Conservation (phyloP, 2,329 filamentous ascomycete genomes). For the Cordyceps cateniannulata region DNA sequence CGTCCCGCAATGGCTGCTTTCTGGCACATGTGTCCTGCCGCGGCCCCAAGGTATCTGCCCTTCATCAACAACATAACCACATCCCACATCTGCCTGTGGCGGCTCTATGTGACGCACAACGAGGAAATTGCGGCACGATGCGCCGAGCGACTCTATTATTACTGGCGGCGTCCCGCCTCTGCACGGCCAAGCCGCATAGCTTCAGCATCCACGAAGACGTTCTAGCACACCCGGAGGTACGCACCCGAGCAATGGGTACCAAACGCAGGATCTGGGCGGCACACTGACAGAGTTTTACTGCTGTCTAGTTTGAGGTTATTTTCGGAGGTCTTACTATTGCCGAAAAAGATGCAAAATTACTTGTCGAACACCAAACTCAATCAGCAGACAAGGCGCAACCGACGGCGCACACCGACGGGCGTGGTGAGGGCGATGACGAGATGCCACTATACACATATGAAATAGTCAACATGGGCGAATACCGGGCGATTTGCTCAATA, state of each 20-base stretch:
- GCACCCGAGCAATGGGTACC: conserved; percentile 15
- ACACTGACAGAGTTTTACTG: neutral
- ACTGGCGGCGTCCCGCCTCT: conserved; percentile 38
- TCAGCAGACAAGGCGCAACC: conserved; percentile 34
- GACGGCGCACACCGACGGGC: conserved; percentile 23
- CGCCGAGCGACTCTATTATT: conserved; percentile 41
- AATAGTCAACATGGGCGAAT: conserved; percentile 62
- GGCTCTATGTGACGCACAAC: conserved; percentile 10
- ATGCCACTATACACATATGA: conserved; percentile 52
- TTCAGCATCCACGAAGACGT: conserved; percentile 90
- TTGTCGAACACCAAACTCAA: conserved; percentile 38
- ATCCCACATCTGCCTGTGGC: neutral
- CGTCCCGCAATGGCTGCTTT: neutral
- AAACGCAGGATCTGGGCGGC: neutral
- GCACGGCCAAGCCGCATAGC: conserved; percentile 41
- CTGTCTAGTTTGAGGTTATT: conserved; percentile 65
- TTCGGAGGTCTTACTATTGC: conserved; percentile 69
- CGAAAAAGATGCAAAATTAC: conserved; percentile 60
- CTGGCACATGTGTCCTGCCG: conserved; percentile 8
- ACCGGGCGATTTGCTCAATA: conserved; percentile 78
- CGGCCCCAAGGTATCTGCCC: neutral
- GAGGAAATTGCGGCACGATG: conserved; percentile 34
- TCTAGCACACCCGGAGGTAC: conserved; percentile 78
- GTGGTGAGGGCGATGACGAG: conserved; percentile 25
- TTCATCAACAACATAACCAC: neutral